Evolutionary conservation across 2,329 filamentous ascomycete genomes (phyloP).

Genomic region (Pezicula carpinea): DNA sequence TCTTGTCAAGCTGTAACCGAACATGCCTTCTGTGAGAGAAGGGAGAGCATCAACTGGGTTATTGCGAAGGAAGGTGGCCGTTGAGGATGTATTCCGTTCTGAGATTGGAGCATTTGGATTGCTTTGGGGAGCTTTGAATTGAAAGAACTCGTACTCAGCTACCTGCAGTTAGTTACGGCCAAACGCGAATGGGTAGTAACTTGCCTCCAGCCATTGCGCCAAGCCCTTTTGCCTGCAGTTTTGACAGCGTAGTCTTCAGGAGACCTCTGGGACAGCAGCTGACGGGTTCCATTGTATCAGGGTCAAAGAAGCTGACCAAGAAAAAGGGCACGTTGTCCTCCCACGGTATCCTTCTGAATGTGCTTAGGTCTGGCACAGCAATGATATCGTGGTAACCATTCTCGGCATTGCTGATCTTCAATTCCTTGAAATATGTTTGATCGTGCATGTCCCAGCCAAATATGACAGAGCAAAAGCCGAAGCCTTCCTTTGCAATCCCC

Average conservation of each 20-base stretch:
- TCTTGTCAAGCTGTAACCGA: slow-evolving; percentile 84
- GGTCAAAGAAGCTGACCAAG: slow-evolving; percentile 77
- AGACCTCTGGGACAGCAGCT: slow-evolving; percentile 77
- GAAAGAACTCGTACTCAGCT: slow-evolving; percentile 96
- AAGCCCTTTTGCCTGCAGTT: slow-evolving; percentile 64
- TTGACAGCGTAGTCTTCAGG: slow-evolving; percentile 62
- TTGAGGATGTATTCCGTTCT: slow-evolving; percentile 60
- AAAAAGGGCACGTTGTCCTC: slow-evolving; percentile 84
- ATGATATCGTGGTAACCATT: slow-evolving; percentile 87
- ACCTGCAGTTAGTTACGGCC: slow-evolving; percentile 5
- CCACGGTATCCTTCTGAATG: slow-evolving; percentile 84
- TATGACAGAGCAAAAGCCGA: slow-evolving; percentile 90
- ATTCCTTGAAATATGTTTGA: slow-evolving; percentile 78
- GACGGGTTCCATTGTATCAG: slow-evolving; percentile 66
- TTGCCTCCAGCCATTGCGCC: slow-evolving; percentile 85
- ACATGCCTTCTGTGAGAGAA: slow-evolving; percentile 87
- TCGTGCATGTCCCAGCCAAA: slow-evolving; percentile 99
- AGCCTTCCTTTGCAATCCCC: slow-evolving; percentile 72
- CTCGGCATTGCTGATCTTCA: slow-evolving; percentile 82
- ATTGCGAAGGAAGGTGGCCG: slow-evolving; percentile 67
- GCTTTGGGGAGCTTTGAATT: slow-evolving; percentile 66
- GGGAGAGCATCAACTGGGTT: slow-evolving; percentile 73
- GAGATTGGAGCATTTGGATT: slow-evolving; percentile 37
- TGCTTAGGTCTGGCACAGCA: slow-evolving; percentile 72
- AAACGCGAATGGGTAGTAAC: slow-evolving; percentile 24